Conservation (phyloP, 208 protist genomes). For the Trypanosoma brucei region DNA sequence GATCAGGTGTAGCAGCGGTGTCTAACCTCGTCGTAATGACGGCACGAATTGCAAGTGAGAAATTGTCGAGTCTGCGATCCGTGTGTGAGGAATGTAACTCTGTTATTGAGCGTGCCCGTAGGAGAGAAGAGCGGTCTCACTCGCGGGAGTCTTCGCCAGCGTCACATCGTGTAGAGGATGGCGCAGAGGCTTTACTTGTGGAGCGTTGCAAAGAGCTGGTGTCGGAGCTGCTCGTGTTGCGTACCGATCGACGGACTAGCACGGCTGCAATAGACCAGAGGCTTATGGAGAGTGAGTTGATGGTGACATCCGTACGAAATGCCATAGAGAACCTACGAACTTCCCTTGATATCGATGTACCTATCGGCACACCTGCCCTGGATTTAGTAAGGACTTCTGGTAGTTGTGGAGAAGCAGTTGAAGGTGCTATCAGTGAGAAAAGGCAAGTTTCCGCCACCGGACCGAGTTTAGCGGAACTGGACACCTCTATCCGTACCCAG, state of each 20-base stretch:
- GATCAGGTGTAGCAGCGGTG: conserved; percentile 1
- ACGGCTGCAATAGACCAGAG: not conserved
- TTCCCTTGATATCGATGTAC: not conserved
- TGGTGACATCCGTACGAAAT: conserved; percentile 5
- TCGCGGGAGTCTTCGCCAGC: no score
- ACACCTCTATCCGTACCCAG: not conserved
- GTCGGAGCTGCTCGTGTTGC: conserved; percentile 14
- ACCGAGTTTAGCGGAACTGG: not conserved
- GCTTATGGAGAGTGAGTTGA: conserved; percentile 1
- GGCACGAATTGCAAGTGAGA: not conserved
- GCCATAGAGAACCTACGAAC: not conserved
- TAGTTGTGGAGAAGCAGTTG: not conserved
- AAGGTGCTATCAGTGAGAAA: not conserved
- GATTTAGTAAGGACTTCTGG: no score
- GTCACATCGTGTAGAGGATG: not conserved
- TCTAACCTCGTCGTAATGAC: conserved; percentile 4
- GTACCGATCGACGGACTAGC: conserved; percentile 3
- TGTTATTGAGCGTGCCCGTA: conserved; percentile 4
- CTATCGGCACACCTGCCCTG: not conserved
- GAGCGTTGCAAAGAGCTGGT: conserved; percentile 11
- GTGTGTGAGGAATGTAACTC: conserved; percentile 11
- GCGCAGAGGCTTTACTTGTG: conserved; percentile 1
- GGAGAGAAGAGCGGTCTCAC: not conserved
- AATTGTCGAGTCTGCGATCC: not conserved
- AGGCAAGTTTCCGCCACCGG: not conserved